Evolutionary conservation across 345 rosid genomes (phyloP).

Genomic region (Acer yangbiense): DNA sequence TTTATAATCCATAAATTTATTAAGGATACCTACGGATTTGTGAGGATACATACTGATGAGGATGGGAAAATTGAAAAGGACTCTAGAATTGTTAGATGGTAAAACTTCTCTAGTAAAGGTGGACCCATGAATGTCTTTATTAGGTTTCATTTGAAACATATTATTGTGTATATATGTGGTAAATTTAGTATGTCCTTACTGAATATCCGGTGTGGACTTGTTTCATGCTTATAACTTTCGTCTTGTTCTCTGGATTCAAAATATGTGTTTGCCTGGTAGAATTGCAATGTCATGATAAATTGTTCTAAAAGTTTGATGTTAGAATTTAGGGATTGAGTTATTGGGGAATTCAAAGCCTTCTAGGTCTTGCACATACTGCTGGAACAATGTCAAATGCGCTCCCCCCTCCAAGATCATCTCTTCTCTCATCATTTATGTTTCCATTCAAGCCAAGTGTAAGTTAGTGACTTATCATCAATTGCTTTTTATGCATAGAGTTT

Average conservation of each 20-base stretch:
- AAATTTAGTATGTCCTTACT: neutral
- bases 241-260: neutral
- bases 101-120: neutral
- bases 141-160: neutral
- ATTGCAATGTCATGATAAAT: neutral
- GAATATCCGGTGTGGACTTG: neutral
- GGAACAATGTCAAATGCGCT: constrained; percentile 64
- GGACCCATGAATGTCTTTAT: neutral
- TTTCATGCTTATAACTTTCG: neutral
- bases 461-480: constrained; percentile 17
- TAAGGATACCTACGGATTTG: too few relatives aligned
- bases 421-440: constrained; percentile 62
- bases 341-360: constrained; percentile 56
- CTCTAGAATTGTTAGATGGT: neutral
- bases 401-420: constrained; percentile 64
- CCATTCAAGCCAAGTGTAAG: constrained; percentile 69
- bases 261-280: neutral
- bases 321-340: constrained; percentile 54
- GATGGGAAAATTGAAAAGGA: neutral
- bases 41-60: neutral
- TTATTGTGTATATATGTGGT: neutral
- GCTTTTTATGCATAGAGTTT: neutral
- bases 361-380: constrained; percentile 59
- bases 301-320: constrained; percentile 14
- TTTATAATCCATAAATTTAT: neutral